Base-by-base conservation (phyloP, 129 eudicot genomes). In the Centella asiatica region DNA sequence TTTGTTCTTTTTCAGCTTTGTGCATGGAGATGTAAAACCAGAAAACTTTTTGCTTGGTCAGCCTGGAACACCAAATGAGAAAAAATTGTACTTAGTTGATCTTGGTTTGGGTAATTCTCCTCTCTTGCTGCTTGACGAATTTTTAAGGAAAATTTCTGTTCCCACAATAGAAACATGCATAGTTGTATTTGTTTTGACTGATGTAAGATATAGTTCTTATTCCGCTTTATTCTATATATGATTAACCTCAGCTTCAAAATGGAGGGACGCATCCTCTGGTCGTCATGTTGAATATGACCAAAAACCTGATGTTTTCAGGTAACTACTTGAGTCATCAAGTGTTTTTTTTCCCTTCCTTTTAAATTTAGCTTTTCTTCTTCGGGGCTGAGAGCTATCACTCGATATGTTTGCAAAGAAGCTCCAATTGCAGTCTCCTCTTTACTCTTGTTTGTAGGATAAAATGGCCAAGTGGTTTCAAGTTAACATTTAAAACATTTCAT, bases 11-110 rank as follows among this genome's bases (percentile, higher is more conserved):
- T 15, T 7, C 81, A 90, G 97, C 67, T 86, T 80, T 73, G 95
- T 90, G 46, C 97, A 90, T 20, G 97, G 97, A 52, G 97, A 90
- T 75, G 95, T 90, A 27, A 90, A 90, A 75, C 97, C 97, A 32
- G 97, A 90, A 75, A 90, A 90, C 69, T 83, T 90, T 69, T 75
- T 90, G 63, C 95, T 90, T 6, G 97, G 97, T 77, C 82, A 80
- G 47, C 93, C 95, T 23, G 87, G 87, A 61, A 83, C 89, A 23
- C 73, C 89, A 42, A 75, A 83, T 50, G 97, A 86, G 78, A 90
- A 86, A 32, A 90, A 83, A 66, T 52, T 90, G 71, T 90, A 71
- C 72, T 78, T 90, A 60, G 95, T 83, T 67, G 97, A 90, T 83
- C 87, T 90, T 44, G 97, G 97, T 59, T 79, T 90, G 73, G 95